Evolutionary conservation across 2,329 filamentous ascomycete genomes (phyloP).

Genomic region (Colletotrichum spaethianum): DNA sequence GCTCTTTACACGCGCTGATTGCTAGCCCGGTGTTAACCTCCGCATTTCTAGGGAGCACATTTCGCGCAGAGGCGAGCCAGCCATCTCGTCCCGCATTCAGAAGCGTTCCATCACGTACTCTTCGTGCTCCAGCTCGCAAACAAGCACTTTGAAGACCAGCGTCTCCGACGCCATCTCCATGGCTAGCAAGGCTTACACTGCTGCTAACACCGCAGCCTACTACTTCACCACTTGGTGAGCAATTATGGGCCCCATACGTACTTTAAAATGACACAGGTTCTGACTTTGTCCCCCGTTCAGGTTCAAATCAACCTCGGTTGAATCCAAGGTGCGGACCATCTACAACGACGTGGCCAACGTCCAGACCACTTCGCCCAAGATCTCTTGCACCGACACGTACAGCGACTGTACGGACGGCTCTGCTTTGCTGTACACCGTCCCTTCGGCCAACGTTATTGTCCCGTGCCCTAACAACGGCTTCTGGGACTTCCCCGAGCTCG

Average conservation of each 20-base stretch:
- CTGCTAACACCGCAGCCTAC: constrained; percentile 5
- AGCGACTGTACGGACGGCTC: constrained; percentile 34
- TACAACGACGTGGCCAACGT: constrained; percentile 36
- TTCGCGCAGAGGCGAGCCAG: constrained; percentile 15
- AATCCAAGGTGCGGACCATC: constrained; percentile 33
- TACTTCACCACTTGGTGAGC: constrained; percentile 39
- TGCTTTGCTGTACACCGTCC: constrained; percentile 38
- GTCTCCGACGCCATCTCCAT: constrained; percentile 37
- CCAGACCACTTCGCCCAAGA: constrained; percentile 36
- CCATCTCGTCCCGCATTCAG: constrained; percentile 30
- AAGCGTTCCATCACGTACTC: constrained; percentile 39
- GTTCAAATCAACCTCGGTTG: constrained; percentile 35
- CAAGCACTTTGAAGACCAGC: constrained; percentile 17
- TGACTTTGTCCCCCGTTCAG: not conserved
- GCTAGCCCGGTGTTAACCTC: not conserved
- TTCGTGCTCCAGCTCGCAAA: constrained; percentile 32
- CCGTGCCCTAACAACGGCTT: constrained; percentile 40
- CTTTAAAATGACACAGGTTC: not conserved
- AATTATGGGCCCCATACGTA: not conserved
- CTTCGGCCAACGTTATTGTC: constrained; percentile 37
- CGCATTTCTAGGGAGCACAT: constrained; percentile 11
- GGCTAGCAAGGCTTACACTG: constrained; percentile 34
- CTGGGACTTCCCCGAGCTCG: constrained; percentile 38
- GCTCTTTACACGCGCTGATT: not conserved
- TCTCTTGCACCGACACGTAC: constrained; percentile 38